phyloP scores from a whole-genome alignment of 768 basidiomycete genomes.

The Favolaschia claudopus region DNA sequence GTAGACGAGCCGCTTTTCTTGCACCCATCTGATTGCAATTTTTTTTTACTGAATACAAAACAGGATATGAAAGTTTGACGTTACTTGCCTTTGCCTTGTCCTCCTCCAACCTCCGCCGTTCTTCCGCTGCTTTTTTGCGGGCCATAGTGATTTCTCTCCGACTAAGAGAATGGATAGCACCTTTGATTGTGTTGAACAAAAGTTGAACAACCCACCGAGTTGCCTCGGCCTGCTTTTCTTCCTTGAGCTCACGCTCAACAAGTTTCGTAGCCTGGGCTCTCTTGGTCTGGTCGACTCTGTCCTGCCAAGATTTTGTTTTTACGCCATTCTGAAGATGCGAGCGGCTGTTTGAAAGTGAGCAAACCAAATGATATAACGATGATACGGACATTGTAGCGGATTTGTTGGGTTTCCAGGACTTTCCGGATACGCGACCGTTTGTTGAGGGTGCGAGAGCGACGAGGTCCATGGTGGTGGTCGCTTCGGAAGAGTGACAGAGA shows the following conservation, averaged over 20 bases:
- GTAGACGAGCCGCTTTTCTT: constrained; percentile 74
- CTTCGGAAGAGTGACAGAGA: too few relatives aligned
- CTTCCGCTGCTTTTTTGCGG: constrained; percentile 77
- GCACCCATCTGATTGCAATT: constrained; percentile 93
- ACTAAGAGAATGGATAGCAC: constrained; percentile 42
- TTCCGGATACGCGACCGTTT: constrained; percentile 73
- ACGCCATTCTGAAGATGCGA: constrained; percentile 71
- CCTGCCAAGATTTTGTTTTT: constrained; percentile 72
- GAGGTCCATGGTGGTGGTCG: constrained; percentile 20
- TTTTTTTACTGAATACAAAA: too few relatives aligned
- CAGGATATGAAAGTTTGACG: neutral
- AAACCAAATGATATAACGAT: neutral
- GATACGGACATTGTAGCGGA: constrained; percentile 56
- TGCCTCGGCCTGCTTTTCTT: constrained; percentile 76
- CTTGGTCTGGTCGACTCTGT: constrained; percentile 73
- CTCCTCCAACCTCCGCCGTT: constrained; percentile 71
- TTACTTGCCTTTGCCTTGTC: constrained; percentile 64
- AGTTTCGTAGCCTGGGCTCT: constrained; percentile 76
- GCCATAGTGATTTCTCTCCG: constrained; percentile 73
- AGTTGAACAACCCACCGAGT: constrained; percentile 52
- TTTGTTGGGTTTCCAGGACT: constrained; percentile 68
- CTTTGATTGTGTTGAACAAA: neutral
- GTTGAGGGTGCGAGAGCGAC: constrained; percentile 62
- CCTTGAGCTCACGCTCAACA: constrained; percentile 74
- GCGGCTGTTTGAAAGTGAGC: constrained; percentile 54